phyloP scores from a whole-genome alignment of 805 yeast species.

The Candida silvicultrix region DNA sequence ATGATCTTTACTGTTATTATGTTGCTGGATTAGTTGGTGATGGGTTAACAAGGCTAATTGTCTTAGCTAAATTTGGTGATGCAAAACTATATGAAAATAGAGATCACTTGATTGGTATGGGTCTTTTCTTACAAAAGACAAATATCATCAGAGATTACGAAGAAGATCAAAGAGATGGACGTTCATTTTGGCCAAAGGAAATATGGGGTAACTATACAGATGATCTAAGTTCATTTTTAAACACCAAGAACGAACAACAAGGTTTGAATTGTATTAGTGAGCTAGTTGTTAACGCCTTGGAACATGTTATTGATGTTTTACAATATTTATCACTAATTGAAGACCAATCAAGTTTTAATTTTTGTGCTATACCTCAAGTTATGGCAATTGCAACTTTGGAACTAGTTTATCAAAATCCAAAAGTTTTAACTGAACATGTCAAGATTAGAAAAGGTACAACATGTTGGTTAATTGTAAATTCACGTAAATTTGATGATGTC shows the following conservation, averaged over 20 bases:
- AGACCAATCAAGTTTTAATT: slow-evolving; percentile 80
- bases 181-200: slow-evolving; percentile 95
- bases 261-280: slow-evolving; percentile 80
- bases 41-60: slow-evolving; percentile 80
- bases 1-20: slow-evolving; percentile 88
- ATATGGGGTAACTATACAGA: slow-evolving; percentile 82
- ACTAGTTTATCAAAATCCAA: slow-evolving; percentile 73
- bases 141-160: slow-evolving; percentile 93
- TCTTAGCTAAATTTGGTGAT: slow-evolving; percentile 67
- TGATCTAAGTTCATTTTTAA: slow-evolving; percentile 51
- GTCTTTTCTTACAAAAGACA: slow-evolving; percentile 89
- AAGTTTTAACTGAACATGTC: slow-evolving; percentile 62
- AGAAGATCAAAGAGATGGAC: slow-evolving; percentile 86
- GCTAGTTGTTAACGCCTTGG: slow-evolving; percentile 70
- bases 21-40: slow-evolving; percentile 98
- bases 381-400: slow-evolving; percentile 97
- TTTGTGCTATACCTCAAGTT: slow-evolving; percentile 97
- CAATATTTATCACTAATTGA: slow-evolving; percentile 67
- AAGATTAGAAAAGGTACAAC: slow-evolving; percentile 91
- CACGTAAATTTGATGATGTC: slow-evolving; percentile 72
- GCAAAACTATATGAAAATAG: slow-evolving; percentile 45
- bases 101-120: slow-evolving; percentile 77
- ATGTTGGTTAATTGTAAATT: slow-evolving; percentile 62
- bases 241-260: slow-evolving; percentile 36
- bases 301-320: slow-evolving; percentile 72